phyloP scores from a whole-genome alignment of 2,329 filamentous ascomycete genomes.

The Aspergillus neotritici region DNA sequence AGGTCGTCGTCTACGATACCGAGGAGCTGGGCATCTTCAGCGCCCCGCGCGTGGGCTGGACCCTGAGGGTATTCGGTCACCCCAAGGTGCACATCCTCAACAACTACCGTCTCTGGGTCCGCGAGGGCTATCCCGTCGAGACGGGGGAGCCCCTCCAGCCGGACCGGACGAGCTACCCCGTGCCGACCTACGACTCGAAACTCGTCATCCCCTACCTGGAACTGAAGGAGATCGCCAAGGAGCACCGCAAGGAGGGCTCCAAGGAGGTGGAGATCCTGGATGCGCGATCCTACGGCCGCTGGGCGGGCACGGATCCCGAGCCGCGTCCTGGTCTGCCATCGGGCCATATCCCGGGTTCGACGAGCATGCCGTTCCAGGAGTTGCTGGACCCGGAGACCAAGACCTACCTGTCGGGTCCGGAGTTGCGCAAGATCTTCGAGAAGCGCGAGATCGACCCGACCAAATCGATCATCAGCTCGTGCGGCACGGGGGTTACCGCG shows the following conservation, averaged over 20 bases:
- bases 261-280: constrained; percentile 85
- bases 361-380: constrained; percentile 72
- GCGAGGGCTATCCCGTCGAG: constrained; percentile 74
- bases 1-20: constrained; percentile 88
- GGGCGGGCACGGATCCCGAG: constrained; percentile 76
- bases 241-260: constrained; percentile 73
- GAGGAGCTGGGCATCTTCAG: constrained; percentile 91
- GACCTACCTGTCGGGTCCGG: constrained; percentile 64
- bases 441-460: constrained; percentile 71
- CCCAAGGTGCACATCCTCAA: constrained; percentile 82
- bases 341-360: constrained; percentile 85
- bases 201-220: constrained; percentile 78
- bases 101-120: constrained; percentile 93
- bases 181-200: constrained; percentile 53
- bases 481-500: constrained; percentile 91
- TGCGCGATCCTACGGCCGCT: constrained; percentile 73
- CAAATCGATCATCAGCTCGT: constrained; percentile 79
- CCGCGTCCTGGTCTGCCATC: constrained; percentile 79
- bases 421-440: constrained; percentile 71
- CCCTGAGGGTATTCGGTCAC: constrained; percentile 83
- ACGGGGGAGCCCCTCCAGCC: constrained; percentile 51
- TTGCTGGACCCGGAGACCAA: constrained; percentile 80
- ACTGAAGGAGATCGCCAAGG: constrained; percentile 67
- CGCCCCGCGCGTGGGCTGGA: constrained; percentile 91
- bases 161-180: constrained; percentile 42